phyloP scores from a whole-genome alignment of 1,284 basidiomycete species.

The Leccinum griseonigrum region DNA sequence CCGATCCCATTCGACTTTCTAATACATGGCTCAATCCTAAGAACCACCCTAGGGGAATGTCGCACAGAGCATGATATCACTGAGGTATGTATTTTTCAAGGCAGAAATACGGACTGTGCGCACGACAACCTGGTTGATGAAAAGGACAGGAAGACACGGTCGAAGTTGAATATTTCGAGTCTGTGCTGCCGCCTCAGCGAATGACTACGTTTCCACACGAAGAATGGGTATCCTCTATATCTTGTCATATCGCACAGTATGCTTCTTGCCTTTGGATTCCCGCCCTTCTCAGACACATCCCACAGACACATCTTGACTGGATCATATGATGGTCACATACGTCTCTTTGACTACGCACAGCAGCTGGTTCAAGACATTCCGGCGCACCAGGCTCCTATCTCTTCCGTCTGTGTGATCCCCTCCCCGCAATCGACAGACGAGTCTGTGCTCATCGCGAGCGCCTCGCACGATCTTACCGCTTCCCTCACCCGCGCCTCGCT shows the following conservation, averaged over 20 bases:
- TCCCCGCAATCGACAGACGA: constrained; percentile 30
- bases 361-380: constrained; percentile 48
- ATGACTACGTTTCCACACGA: constrained; percentile 83
- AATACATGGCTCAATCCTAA: constrained; percentile 78
- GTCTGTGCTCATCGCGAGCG: constrained; percentile 65
- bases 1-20: constrained; percentile 96
- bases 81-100: constrained; percentile 17
- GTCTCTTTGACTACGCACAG: constrained; percentile 72
- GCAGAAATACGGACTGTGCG: neutral
- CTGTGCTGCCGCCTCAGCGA: constrained; percentile 85
- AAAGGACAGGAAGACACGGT: constrained; percentile 75
- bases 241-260: constrained; percentile 67
- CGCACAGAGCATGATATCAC: constrained; percentile 20
- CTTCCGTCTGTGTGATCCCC: constrained; percentile 65
- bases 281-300: neutral
- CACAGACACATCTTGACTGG: constrained; percentile 71
- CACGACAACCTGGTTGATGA: constrained; percentile 19
- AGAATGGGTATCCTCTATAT: constrained; percentile 91
- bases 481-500: constrained; percentile 57
- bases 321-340: constrained; percentile 78
- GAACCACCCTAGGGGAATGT: constrained; percentile 74
- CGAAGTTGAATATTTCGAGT: constrained; percentile 93
- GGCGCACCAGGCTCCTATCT: constrained; percentile 68
- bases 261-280: constrained; percentile 19
- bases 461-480: constrained; percentile 81